Evolutionary conservation across 257 asterid species (phyloP).

Genomic region (Paulownia fortunei): DNA sequence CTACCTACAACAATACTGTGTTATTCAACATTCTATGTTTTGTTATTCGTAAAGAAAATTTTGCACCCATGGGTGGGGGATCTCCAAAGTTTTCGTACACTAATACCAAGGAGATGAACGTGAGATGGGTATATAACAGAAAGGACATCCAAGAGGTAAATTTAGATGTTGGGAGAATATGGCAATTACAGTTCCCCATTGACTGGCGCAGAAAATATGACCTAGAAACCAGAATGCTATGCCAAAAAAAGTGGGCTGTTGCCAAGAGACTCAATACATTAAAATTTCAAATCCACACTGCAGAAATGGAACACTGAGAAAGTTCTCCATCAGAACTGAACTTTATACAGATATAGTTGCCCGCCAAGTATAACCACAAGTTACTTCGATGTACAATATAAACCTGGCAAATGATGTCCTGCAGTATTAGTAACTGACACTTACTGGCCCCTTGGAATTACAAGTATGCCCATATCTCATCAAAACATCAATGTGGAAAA

Average conservation of each 20-base stretch:
- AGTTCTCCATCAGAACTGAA: background rate
- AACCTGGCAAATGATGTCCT: background rate
- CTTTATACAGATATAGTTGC: background rate
- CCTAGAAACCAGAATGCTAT: background rate
- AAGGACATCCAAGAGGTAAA: background rate
- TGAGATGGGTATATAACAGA: background rate
- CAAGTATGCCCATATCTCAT: background rate
- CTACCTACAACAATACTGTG: conserved; percentile 61
- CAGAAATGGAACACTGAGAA: background rate
- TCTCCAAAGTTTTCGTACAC: conserved; percentile 4
- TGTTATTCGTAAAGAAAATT: background rate
- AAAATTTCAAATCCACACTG: background rate
- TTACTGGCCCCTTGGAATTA: background rate
- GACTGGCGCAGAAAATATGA: background rate
- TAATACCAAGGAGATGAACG: background rate
- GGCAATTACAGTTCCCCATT: background rate
- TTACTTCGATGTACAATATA: background rate
- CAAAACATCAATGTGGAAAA: background rate
- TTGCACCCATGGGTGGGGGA: background rate
- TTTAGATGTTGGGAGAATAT: background rate
- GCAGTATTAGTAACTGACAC: background rate
- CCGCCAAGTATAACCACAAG: background rate
- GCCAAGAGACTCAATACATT: background rate
- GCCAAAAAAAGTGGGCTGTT: background rate
- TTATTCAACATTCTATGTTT: conserved; percentile 3